Evolutionary conservation across 352 stramenopile species (phyloP), one percentile per base, ranked within the genome.

Genomic region (Phytopythium aichiense): DNA sequence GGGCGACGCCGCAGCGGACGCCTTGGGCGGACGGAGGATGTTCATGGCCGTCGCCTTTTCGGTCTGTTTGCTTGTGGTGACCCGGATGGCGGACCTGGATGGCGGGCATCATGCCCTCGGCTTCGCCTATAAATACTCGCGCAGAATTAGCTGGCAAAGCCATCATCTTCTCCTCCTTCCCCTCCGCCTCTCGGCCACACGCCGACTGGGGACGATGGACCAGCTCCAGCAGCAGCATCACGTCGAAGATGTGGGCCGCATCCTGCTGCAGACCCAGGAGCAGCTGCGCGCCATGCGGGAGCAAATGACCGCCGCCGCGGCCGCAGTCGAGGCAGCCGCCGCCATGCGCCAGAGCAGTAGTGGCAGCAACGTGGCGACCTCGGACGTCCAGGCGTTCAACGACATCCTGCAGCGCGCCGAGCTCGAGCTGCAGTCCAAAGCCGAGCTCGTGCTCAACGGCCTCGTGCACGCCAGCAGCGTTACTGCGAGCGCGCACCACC

Each of bases 181-280:
- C 16, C 16, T 46, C 16, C 4, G 56, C 33, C 28, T 30, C 3
- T 46, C 52, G 13, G 31, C 18, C 20, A 28, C 28, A 51, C 48
- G n/a, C 3, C 38, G 53, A 45, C 23, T 48, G 49, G 22, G 4
- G 52, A 64, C 53, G 30, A 94, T 94, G 86, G 86, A 94, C 56
- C 73, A 81, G 48, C 50, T 94, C 22, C 71, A 91, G 59, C 81
- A 94, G 58, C 81, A 89, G 49, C 79, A 93, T 56, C 86, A 94
- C 62, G 78, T 89, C 11, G 84, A 94, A 53, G 86, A 94, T 71
- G 82, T 94, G 28, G 86, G 84, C 0, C 77, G 86, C 53, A 84
- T 94, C 52, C 63, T 94, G 20, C 60, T 94, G 56, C 80, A 94
- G 71, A 91, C 85, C 16, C 83, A 94, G 65, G 80, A 94, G 43